phyloP scores from a whole-genome alignment of 306 rosid genomes.

The Lathyrus sativus region DNA sequence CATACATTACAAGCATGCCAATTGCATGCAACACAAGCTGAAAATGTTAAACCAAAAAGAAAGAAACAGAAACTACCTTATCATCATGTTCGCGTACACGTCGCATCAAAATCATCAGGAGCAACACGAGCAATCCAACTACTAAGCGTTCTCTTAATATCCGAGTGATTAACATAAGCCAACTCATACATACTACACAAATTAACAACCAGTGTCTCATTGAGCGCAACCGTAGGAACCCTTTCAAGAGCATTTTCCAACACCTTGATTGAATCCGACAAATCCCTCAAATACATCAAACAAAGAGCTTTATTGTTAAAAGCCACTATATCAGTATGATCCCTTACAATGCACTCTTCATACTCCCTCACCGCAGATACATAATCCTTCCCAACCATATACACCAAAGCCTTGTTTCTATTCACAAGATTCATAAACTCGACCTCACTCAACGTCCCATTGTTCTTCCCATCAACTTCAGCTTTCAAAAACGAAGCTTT shows the following conservation, averaged over 20 bases:
- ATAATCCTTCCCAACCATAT: slow-evolving; percentile 86
- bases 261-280: slow-evolving; percentile 91
- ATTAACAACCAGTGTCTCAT: slow-evolving; percentile 81
- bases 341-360: slow-evolving; percentile 87
- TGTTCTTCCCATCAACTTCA: slow-evolving; percentile 48
- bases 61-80: slow-evolving; percentile 50
- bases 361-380: slow-evolving; percentile 93
- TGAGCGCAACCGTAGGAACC: slow-evolving; percentile 83
- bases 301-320: slow-evolving; percentile 83
- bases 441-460: slow-evolving; percentile 55
- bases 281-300: slow-evolving; percentile 91
- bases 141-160: slow-evolving; percentile 81
- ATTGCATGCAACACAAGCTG: neutral
- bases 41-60: neutral
- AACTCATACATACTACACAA: slow-evolving; percentile 96
- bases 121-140: slow-evolving; percentile 96
- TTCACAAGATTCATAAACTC: slow-evolving; percentile 67
- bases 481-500: slow-evolving; percentile 63
- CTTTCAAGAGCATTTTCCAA: slow-evolving; percentile 85
- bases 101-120: slow-evolving; percentile 88
- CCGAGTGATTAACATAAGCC: slow-evolving; percentile 94
- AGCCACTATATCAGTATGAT: slow-evolving; percentile 64
- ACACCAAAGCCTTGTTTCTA: slow-evolving; percentile 78
- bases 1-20: slow-evolving; percentile 32
- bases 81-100: slow-evolving; percentile 71